Percentiles rank a stretch among this genome's conserved stretches.
Evolutionary conservation across 1,284 basidiomycete genomes (phyloP).

Genomic region (Rhizoctonia solani): DNA sequence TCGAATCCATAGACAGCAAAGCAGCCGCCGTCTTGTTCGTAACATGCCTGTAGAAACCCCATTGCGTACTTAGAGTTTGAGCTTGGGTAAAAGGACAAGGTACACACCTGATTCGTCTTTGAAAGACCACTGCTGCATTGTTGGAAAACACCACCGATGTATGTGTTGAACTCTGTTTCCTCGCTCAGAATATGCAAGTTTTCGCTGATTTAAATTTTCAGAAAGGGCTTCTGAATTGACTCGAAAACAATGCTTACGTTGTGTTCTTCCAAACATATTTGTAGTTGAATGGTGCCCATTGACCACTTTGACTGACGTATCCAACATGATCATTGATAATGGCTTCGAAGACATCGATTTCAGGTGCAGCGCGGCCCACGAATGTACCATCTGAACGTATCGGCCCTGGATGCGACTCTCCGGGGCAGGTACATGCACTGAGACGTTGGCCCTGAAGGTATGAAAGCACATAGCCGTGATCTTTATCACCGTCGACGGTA

Average conservation of each 20-base stretch:
- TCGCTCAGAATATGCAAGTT: slow-evolving; percentile 10
- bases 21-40: slow-evolving; percentile 40
- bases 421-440: slow-evolving; percentile 53
- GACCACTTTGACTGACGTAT: slow-evolving; percentile 38
- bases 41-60: slow-evolving; percentile 35
- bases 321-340: slow-evolving; percentile 37
- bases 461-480: slow-evolving; percentile 52
- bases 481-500: slow-evolving; percentile 46
- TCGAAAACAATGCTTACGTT: not conserved
- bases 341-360: slow-evolving; percentile 56
- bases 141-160: slow-evolving; percentile 46
- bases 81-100: not conserved
- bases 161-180: slow-evolving; percentile 46
- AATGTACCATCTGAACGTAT: slow-evolving; percentile 48
- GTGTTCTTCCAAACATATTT: slow-evolving; percentile 34
- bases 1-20: slow-evolving; percentile 53
- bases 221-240: not conserved
- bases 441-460: slow-evolving; percentile 58
- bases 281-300: slow-evolving; percentile 39
- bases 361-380: slow-evolving; percentile 52
- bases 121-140: slow-evolving; percentile 41
- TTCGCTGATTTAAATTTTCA: too few relatives aligned
- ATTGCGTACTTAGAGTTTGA: not conserved
- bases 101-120: slow-evolving; percentile 37
- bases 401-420: slow-evolving; percentile 55